These are phyloP conservation scores for Globisporangium heterothallicum DNA, from an alignment of 352 stramenopile genomes.

Conservation along the genomic window DNA sequence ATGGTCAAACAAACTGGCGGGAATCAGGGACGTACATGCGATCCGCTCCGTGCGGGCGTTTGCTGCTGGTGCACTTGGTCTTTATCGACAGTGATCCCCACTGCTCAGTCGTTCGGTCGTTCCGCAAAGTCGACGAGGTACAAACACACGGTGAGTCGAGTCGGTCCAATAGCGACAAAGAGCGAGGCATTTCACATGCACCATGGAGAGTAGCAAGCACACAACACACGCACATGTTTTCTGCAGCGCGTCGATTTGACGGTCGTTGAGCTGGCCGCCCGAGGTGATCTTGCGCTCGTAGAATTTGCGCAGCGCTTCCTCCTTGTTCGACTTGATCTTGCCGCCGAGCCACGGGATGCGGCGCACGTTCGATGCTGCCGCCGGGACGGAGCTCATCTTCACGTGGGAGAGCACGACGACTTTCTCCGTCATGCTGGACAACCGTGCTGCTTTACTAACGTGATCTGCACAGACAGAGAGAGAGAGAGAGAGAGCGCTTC, in stretches of 20 bases:
- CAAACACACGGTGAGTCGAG: too few relatives aligned
- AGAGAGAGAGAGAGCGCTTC: not conserved
- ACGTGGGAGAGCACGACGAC: constrained; percentile 67
- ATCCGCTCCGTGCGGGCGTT: constrained; percentile 6
- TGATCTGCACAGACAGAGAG: not conserved
- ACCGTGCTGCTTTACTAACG: not conserved
- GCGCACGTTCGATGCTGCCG: constrained; percentile 12
- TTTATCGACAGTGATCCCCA: constrained; percentile 18
- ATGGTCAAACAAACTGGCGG: not conserved
- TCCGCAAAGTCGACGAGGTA: too few relatives aligned
- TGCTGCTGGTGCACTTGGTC: constrained; percentile 4
- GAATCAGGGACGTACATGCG: constrained; percentile 13
- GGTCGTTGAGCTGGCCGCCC: constrained; percentile 35
- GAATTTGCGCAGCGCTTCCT: constrained; percentile 83
- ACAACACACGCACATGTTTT: constrained; percentile 26
- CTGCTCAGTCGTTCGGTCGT: too few relatives aligned
- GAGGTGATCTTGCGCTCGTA: constrained; percentile 64
- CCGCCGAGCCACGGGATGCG: constrained; percentile 76
- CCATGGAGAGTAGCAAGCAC: not conserved
- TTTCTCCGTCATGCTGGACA: constrained; percentile 12
- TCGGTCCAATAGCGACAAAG: too few relatives aligned
- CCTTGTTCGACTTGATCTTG: constrained; percentile 83
- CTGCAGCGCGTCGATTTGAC: constrained; percentile 46
- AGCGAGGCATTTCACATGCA: too few relatives aligned
- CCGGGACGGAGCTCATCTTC: constrained; percentile 39